Percentiles rank a stretch among this genome's conserved stretches.
These are phyloP conservation scores for Exutisphaerella laricina DNA, from an alignment of 2,329 filamentous ascomycete species.

Conservation along the genomic window DNA sequence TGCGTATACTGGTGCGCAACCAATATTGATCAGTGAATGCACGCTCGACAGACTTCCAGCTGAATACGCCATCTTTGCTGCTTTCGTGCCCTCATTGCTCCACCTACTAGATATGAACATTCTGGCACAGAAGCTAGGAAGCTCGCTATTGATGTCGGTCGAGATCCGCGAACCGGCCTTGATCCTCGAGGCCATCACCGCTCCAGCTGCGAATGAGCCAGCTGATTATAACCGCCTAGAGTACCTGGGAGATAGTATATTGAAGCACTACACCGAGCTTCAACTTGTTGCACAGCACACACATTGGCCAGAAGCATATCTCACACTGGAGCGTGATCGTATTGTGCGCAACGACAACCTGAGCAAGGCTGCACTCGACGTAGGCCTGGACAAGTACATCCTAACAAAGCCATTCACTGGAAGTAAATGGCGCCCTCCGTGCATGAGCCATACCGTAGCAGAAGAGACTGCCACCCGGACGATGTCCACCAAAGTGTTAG, in stretches of 20 bases:
- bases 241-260: conserved; percentile 76
- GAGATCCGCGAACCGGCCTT: conserved; percentile 54
- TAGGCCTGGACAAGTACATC: conserved; percentile 67
- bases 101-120: conserved; percentile 63
- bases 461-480: conserved; percentile 29
- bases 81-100: conserved; percentile 67
- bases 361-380: conserved; percentile 55
- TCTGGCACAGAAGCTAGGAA: conserved; percentile 56
- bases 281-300: conserved; percentile 58
- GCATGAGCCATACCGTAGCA: conserved; percentile 44
- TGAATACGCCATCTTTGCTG: conserved; percentile 44
- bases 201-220: conserved; percentile 54
- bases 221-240: conserved; percentile 78
- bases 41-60: conserved; percentile 44
- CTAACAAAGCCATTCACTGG: conserved; percentile 62
- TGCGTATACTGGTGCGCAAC: conserved; percentile 41
- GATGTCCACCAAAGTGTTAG: conserved; percentile 71
- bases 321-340: conserved; percentile 62
- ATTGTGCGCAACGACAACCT: conserved; percentile 70
- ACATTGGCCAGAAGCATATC: conserved; percentile 68
- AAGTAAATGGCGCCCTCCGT: conserved; percentile 65
- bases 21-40: conserved; percentile 47
- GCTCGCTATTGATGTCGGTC: conserved; percentile 45
- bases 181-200: conserved; percentile 64
- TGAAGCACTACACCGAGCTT: conserved; percentile 68